phyloP scores from a whole-genome alignment of 352 stramenopile genomes.

The Pythium vanterpoolii region DNA sequence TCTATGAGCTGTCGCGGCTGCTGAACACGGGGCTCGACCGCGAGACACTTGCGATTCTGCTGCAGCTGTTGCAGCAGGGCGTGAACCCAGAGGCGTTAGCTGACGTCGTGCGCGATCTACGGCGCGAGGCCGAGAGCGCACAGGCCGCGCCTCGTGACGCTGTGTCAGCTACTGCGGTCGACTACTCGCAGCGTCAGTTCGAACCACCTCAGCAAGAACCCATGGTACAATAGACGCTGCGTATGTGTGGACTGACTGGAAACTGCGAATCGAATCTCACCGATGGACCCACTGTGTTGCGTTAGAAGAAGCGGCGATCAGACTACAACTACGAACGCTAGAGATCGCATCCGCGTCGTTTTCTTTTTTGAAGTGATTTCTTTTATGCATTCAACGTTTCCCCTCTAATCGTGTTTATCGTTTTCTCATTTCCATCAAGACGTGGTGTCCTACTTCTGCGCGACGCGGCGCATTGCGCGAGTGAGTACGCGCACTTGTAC shows the following conservation, averaged over 20 bases:
- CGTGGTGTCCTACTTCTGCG: constrained; percentile 27
- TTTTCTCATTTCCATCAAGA: neutral
- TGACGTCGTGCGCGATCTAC: constrained; percentile 88
- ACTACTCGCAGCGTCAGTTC: constrained; percentile 17
- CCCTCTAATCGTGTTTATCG: constrained; percentile 5
- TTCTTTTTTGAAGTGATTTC: neutral
- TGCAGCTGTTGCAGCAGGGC: constrained; percentile 86
- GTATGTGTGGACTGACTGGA: neutral
- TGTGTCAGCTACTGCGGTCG: neutral
- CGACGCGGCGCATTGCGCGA: constrained; percentile 55
- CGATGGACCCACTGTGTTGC: constrained; percentile 1
- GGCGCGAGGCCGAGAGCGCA: constrained; percentile 47
- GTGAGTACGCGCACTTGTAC: constrained; percentile 53
- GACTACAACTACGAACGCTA: constrained; percentile 19
- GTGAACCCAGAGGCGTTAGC: constrained; percentile 89
- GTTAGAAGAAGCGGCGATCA: constrained; percentile 31
- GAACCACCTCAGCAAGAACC: constrained; percentile 23
- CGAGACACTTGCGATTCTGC: constrained; percentile 85
- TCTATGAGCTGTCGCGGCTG: constrained; percentile 89
- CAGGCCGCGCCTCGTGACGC: neutral
- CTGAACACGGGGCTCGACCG: constrained; percentile 89
- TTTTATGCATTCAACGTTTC: neutral
- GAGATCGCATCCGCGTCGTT: neutral
- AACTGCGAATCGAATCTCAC: neutral
- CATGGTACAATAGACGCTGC: constrained; percentile 10